Percentiles rank a stretch among this genome's conserved stretches.
These are phyloP conservation scores for Tolypocladium sp. DNA, from an alignment of 2,329 filamentous ascomycete species.

Conservation along the genomic window DNA sequence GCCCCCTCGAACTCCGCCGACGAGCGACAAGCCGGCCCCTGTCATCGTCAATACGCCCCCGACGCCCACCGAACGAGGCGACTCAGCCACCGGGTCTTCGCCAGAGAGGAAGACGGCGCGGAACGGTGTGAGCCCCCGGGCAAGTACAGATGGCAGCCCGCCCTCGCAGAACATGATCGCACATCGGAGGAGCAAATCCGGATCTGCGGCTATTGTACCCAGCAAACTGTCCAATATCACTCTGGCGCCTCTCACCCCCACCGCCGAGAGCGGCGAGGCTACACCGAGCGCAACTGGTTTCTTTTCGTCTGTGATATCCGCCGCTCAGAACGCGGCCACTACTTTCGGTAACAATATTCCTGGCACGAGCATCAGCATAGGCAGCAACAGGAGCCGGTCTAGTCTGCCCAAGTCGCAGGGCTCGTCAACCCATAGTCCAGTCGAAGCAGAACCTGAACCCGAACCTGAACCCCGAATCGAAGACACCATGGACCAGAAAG, in stretches of 20 bases:
- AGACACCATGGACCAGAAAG: slow-evolving; percentile 44
- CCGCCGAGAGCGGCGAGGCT: slow-evolving; percentile 55
- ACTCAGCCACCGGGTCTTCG: slow-evolving; percentile 12
- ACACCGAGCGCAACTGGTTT: slow-evolving; percentile 61
- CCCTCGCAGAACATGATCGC: slow-evolving; percentile 64
- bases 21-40: slow-evolving; percentile 33
- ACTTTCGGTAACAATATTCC: slow-evolving; percentile 66
- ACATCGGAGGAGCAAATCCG: slow-evolving; percentile 48
- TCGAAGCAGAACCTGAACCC: slow-evolving; percentile 29
- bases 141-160: slow-evolving; percentile 45
- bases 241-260: slow-evolving; percentile 65
- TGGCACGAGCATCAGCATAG: slow-evolving; percentile 50
- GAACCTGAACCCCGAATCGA: slow-evolving; percentile 20
- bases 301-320: slow-evolving; percentile 89
- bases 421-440: slow-evolving; percentile 10
- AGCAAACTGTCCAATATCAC: slow-evolving; percentile 82
- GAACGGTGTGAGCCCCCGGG: slow-evolving; percentile 14
- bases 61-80: slow-evolving; percentile 44
- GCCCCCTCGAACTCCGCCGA: slow-evolving; percentile 39
- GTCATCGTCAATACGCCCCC: slow-evolving; percentile 58
- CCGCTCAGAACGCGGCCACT: slow-evolving; percentile 83
- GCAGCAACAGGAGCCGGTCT: slow-evolving; percentile 26
- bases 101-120: slow-evolving; percentile 19
- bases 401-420: slow-evolving; percentile 14
- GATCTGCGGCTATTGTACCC: slow-evolving; percentile 50